A percentile compares a stretch with the other conserved stretches of the same genome.
Conservation (phyloP, 1,284 basidiomycete species). For the Rhodotorula sp. region DNA sequence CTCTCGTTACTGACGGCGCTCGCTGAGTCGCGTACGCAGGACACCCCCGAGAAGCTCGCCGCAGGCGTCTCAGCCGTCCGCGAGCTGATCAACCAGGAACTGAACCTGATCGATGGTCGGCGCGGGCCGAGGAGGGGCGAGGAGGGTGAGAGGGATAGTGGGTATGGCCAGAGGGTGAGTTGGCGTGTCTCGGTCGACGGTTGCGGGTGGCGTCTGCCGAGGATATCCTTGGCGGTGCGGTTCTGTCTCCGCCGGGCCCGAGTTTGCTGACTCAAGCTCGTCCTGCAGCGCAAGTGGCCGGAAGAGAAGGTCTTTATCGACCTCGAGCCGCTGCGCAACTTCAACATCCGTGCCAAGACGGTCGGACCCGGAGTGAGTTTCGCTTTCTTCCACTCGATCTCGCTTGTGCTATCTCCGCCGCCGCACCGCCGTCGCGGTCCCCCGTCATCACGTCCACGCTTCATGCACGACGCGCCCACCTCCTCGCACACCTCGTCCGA, state of each 20-base stretch:
- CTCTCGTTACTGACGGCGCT: background rate
- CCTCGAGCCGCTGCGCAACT: conserved; percentile 87
- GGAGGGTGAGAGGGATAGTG: conserved; percentile 5
- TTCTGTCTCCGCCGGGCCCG: no score
- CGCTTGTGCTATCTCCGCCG: background rate
- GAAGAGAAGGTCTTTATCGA: conserved; percentile 88
- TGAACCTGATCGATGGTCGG: conserved; percentile 66
- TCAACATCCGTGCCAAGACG: conserved; percentile 95
- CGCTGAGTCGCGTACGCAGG: conserved; percentile 38
- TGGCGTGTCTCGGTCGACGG: background rate
- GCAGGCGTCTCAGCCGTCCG: conserved; percentile 72
- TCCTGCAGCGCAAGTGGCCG: conserved; percentile 78
- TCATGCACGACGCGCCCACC: background rate
- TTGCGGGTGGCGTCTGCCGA: no score
- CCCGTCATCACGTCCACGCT: no score
- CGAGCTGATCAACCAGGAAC: conserved; percentile 77
- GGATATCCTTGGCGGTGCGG: no score
- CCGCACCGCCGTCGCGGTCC: background rate
- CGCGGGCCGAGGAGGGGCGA: conserved; percentile 1
- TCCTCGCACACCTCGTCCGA: background rate
- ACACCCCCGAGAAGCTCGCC: conserved; percentile 73
- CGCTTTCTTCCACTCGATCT: background rate
- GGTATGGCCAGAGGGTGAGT: conserved; percentile 25
- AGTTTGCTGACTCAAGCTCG: background rate
- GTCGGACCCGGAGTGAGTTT: conserved; percentile 80